phyloP scores from a whole-genome alignment of 2,329 filamentous ascomycete genomes.

The Pseudodiploospora longispora region DNA sequence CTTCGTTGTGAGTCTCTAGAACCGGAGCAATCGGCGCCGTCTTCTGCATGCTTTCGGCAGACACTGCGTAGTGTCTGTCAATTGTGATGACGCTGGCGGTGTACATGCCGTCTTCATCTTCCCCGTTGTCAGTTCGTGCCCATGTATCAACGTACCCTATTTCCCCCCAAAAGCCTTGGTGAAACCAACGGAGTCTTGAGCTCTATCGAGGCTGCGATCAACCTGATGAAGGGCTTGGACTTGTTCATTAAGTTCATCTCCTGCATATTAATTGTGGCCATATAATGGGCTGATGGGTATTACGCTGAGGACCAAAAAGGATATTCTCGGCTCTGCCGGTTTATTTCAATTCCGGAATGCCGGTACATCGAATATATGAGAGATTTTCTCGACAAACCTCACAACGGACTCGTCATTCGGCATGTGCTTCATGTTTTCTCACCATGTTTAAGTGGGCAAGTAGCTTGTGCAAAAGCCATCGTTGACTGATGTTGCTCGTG shows the following conservation, averaged over 20 bases:
- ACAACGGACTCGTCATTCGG: not conserved
- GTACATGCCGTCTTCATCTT: not conserved
- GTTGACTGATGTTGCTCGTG: not conserved
- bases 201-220: conserved; percentile 1
- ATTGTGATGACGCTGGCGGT: conserved; percentile 1
- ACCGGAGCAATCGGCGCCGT: conserved; percentile 2
- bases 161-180: not conserved
- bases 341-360: not conserved
- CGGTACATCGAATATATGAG: not conserved
- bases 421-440: not conserved
- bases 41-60: not conserved
- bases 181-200: not conserved
- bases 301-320: not conserved
- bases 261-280: not conserved
- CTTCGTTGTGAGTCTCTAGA: conserved; percentile 1
- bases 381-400: not conserved
- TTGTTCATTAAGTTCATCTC: not conserved
- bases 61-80: not conserved
- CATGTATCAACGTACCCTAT: not conserved
- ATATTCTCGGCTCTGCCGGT: not conserved
- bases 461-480: not conserved
- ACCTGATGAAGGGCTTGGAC: not conserved
- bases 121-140: not conserved
- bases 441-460: not conserved
- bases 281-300: not conserved